Evolutionary conservation across 2,329 filamentous ascomycete species (phyloP).

Genomic region (Zopfia rhizophila): DNA sequence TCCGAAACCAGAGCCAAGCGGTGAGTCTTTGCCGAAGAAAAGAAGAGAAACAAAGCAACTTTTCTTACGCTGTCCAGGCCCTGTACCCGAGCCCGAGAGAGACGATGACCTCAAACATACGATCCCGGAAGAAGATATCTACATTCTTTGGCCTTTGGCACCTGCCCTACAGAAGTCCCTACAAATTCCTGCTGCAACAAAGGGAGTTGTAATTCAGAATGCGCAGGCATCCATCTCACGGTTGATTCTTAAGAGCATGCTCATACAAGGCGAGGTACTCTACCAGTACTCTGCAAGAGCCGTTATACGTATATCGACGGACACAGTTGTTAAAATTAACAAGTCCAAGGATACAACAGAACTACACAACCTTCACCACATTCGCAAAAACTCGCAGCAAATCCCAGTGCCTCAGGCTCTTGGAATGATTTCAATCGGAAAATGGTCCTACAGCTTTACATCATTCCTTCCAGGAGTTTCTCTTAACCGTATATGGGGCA

Average conservation of each 20-base stretch:
- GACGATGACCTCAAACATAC: constrained; percentile 7
- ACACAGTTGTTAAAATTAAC: constrained; percentile 15
- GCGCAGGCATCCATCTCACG: constrained; percentile 8
- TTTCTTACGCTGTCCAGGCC: constrained; percentile 5
- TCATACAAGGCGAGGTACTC: constrained; percentile 9
- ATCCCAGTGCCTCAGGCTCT: constrained; percentile 7
- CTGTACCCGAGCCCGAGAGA: constrained; percentile 1
- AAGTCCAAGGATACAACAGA: constrained; percentile 11
- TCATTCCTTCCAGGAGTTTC: constrained; percentile 11
- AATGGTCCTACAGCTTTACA: constrained; percentile 13
- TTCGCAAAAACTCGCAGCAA: constrained; percentile 9
- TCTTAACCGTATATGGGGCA: constrained; percentile 9
- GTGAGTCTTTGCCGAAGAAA: constrained; percentile 5
- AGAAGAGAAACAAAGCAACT: constrained; percentile 6
- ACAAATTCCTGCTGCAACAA: constrained; percentile 4
- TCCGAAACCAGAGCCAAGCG: constrained; percentile 5
- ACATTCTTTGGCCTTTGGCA: constrained; percentile 9
- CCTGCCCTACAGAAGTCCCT: constrained; percentile 6
- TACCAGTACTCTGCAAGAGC: constrained; percentile 11
- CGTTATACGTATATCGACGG: constrained; percentile 5
- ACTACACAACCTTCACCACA: constrained; percentile 9
- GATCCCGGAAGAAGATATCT: constrained; percentile 12
- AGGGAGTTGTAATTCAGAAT: constrained; percentile 1
- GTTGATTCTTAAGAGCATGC: constrained; percentile 4
- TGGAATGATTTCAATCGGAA: constrained; percentile 11